Base-by-base conservation (phyloP, 2,329 filamentous ascomycete species). In the Zalaria obscura region DNA sequence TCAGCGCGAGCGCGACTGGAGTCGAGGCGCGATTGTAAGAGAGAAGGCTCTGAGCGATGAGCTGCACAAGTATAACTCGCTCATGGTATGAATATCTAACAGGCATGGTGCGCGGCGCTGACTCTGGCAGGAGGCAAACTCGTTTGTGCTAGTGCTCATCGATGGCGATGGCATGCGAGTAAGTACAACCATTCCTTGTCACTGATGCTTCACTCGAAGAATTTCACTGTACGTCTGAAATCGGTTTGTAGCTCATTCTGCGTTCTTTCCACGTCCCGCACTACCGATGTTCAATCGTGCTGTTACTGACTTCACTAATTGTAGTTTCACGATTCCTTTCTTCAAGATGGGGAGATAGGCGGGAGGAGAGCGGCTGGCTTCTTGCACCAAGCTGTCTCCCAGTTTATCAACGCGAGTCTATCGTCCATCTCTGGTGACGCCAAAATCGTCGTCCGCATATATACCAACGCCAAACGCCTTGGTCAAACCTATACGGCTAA, bases 71-170 rank as follows among this genome's bases (percentile, higher is more conserved):
- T 32, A 7, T 32, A n/a, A 32, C 7, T 7, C 29, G 7, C 29
- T 7, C 7, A 32, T 32, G 7, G 29, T 32, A 32, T 7, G 29
- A n/a, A 9, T 34, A 27, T 25, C 31, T 11, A 18, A 18, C 18
- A 18, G 18, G 18, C 18, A 18, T 18, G 18, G 18, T 2, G 18
- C 18, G 18, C 18, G 18, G 18, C 2, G 18, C 18, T 18, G 18
- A 18, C 18, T 18, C 18, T 18, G 18, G 8, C 47, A 65, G 56
- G 58, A 72, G 25, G 65, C 67, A 27, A 71, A 73, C 45, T 68
- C 74, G 0, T 79, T 77, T 48, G 70, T 74, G 3, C 60, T 79
- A 3, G 69, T 79, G 10, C 59, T 80, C 2, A 61, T 80, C 18
- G 76, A 80, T 45, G 76, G 75, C 18, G 73, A 80, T 53, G 72